phyloP scores from a whole-genome alignment of 106 monocot species.

The Agapanthus africanus region DNA sequence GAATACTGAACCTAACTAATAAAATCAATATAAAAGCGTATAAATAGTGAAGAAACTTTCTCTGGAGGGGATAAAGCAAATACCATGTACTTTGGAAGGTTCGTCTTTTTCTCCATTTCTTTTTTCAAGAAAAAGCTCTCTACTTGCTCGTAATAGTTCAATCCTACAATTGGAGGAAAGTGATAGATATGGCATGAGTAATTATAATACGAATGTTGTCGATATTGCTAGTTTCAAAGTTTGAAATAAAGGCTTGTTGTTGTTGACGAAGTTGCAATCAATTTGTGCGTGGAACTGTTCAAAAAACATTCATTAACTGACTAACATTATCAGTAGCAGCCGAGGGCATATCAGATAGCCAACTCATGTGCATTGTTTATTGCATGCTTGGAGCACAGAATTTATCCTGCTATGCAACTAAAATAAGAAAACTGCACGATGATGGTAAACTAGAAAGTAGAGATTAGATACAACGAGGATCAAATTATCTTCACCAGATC shows the following conservation, averaged over 20 bases:
- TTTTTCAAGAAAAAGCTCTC: constrained; percentile 51
- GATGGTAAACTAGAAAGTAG: neutral
- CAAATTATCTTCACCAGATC: no score
- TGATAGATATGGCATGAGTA: neutral
- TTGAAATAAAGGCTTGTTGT: no score
- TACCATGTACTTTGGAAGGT: constrained; percentile 74
- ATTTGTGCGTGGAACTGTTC: neutral
- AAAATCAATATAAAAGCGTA: neutral
- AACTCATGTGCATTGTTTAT: neutral
- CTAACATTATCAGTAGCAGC: neutral
- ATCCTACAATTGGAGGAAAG: constrained; percentile 24
- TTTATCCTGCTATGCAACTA: neutral
- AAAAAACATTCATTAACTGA: neutral
- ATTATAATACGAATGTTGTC: neutral
- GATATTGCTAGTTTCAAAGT: no score
- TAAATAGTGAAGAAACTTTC: neutral
- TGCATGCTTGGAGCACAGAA: neutral
- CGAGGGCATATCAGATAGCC: neutral
- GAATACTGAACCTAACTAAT: neutral
- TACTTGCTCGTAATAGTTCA: constrained; percentile 19
- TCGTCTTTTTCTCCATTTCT: constrained; percentile 54
- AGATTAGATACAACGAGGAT: no score
- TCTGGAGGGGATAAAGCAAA: neutral
- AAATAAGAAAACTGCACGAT: neutral
- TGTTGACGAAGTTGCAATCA: no score